Conservation (phyloP, 306 rosid species). For the Glycine latifolia region DNA sequence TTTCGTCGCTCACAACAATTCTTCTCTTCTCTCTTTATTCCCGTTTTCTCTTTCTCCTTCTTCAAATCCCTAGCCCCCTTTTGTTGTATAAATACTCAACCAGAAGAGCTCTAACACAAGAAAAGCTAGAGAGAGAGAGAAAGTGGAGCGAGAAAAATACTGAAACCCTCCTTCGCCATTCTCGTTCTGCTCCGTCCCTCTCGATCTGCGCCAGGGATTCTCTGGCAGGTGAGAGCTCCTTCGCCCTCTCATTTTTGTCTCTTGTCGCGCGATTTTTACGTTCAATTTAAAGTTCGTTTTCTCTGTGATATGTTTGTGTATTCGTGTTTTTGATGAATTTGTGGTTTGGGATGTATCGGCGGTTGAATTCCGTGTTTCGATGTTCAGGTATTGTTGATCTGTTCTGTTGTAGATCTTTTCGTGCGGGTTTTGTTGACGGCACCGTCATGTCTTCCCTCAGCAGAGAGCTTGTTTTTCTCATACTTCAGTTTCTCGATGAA, state of each 20-base stretch:
- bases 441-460: conserved; percentile 93
- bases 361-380: conserved; percentile 51
- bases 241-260: conserved; percentile 41
- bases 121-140: conserved; percentile 79
- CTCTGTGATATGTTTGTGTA: conserved; percentile 21
- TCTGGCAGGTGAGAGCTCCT: conserved; percentile 52
- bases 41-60: conserved; percentile 54
- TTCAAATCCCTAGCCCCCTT: conserved; percentile 86
- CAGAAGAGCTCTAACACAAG: conserved; percentile 55
- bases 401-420: conserved; percentile 60
- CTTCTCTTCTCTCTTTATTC: conserved; percentile 45
- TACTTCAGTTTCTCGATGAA: conserved; percentile 99
- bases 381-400: conserved; percentile 68
- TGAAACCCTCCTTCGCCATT: conserved; percentile 54
- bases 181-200: conserved; percentile 53
- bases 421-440: conserved; percentile 45
- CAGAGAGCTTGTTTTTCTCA: conserved; percentile 98
- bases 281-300: conserved; percentile 27
- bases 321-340: conserved; percentile 3
- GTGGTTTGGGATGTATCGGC: conserved; percentile 9
- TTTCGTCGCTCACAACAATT: conserved; percentile 69
- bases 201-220: conserved; percentile 76
- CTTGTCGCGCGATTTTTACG: conserved; percentile 37
- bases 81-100: conserved; percentile 75
- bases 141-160: conserved; percentile 66